Evolutionary conservation across 2,329 filamentous ascomycete species (phyloP).

Genomic region (Diaporthe longicolla): DNA sequence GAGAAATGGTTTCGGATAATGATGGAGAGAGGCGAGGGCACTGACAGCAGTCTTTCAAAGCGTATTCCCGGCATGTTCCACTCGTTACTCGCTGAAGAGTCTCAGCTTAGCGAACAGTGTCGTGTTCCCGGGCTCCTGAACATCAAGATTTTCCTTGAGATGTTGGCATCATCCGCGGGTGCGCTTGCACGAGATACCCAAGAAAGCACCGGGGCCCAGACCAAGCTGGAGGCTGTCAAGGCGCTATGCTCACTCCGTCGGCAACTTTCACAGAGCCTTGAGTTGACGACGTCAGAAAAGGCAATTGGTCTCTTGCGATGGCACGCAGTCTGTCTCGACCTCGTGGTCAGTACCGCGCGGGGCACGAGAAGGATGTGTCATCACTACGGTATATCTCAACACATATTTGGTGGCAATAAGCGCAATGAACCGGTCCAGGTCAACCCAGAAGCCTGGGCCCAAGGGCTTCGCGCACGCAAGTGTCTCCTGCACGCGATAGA

Average conservation of each 20-base stretch:
- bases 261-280: not conserved
- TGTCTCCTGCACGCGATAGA: not conserved
- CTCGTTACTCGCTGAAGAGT: not conserved
- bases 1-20: not conserved
- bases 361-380: not conserved
- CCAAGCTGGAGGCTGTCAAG: not conserved
- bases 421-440: not conserved
- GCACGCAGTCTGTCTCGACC: not conserved
- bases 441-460: not conserved
- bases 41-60: not conserved
- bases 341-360: not conserved
- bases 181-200: not conserved
- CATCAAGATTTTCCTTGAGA: not conserved
- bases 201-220: not conserved
- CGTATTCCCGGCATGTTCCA: not conserved
- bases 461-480: not conserved
- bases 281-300: not conserved
- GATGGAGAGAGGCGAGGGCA: not conserved
- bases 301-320: not conserved
- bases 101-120: not conserved
- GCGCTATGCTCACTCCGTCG: not conserved
- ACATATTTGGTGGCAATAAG: not conserved
- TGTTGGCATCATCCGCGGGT: not conserved
- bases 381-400: not conserved
- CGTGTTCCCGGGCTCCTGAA: not conserved